A percentile compares a stretch with the other conserved stretches of the same genome.
Conservation (phyloP, 2,329 filamentous ascomycete species). For the Nectriaceae sp. region DNA sequence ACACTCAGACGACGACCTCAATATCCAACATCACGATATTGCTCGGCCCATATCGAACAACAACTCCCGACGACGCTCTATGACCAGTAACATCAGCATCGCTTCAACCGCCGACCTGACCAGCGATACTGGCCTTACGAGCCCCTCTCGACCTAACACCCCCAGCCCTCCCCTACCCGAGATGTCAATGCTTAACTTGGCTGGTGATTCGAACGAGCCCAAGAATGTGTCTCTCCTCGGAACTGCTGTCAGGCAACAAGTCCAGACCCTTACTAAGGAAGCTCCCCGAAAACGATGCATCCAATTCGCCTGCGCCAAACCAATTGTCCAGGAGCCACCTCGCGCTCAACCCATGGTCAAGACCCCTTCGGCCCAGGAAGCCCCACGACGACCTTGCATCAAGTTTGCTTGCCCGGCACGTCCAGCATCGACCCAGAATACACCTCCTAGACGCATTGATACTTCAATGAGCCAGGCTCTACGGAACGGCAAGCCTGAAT, state of each 20-base stretch:
- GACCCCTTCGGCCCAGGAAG: conserved; percentile 38
- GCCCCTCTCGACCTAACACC: conserved; percentile 82
- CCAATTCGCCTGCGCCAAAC: conserved; percentile 82
- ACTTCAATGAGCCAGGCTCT: conserved; percentile 9
- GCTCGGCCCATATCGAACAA: conserved; percentile 30
- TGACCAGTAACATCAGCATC: conserved; percentile 77
- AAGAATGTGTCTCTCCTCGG: conserved; percentile 28
- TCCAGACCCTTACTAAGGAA: conserved; percentile 39
- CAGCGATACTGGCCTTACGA: conserved; percentile 91
- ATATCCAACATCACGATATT: conserved; percentile 36
- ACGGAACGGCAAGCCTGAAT: conserved; percentile 21
- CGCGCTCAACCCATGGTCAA: conserved; percentile 36
- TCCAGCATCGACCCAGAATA: conserved; percentile 44
- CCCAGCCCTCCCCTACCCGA: conserved; percentile 82
- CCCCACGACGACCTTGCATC: conserved; percentile 62
- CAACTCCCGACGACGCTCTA: conserved; percentile 58
- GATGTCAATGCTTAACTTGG: conserved; percentile 47
- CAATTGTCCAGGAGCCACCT: conserved; percentile 46
- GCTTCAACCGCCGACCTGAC: conserved; percentile 88
- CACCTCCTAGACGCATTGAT: conserved; percentile 32
- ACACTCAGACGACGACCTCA: conserved; percentile 58
- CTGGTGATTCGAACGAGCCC: conserved; percentile 31
- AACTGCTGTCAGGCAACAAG: conserved; percentile 22
- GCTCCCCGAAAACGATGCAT: conserved; percentile 78
- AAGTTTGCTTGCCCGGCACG: conserved; percentile 74